phyloP scores from a whole-genome alignment of 2,329 filamentous ascomycete genomes.

The Fusarium verticillioides region DNA sequence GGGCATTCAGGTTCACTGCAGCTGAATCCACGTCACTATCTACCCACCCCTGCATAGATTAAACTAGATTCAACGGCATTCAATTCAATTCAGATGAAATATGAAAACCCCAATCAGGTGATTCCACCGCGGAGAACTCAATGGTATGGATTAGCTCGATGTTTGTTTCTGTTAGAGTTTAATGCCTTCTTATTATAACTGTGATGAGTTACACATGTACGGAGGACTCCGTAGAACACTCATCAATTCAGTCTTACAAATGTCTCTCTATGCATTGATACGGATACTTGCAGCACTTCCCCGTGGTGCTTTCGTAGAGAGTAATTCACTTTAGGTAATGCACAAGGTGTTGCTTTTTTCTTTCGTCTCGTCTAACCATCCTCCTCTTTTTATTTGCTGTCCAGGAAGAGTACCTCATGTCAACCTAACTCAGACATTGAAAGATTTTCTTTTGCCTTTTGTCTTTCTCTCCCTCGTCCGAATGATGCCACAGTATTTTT shows the following conservation, averaged over 20 bases:
- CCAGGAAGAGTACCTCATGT: background rate
- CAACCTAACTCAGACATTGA: background rate
- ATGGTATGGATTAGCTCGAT: background rate
- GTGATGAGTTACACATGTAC: background rate
- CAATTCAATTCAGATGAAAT: conserved; percentile 9
- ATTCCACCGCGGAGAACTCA: background rate
- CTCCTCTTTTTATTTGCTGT: background rate
- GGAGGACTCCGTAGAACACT: background rate
- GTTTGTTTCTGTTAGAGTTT: background rate
- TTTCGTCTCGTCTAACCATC: conserved; percentile 11
- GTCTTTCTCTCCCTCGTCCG: background rate
- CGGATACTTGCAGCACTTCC: conserved; percentile 13
- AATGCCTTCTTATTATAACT: background rate
- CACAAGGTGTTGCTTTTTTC: conserved; percentile 9
- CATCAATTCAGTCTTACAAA: background rate
- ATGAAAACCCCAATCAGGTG: conserved; percentile 1
- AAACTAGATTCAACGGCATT: conserved; percentile 7
- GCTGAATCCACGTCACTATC: conserved; percentile 39
- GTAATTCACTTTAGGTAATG: background rate
- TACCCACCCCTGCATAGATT: conserved; percentile 11
- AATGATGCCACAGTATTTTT: background rate
- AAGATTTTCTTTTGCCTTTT: background rate
- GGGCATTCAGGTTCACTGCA: conserved; percentile 23
- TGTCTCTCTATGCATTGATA: background rate
- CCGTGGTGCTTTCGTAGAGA: conserved; percentile 10